These are phyloP conservation scores for Xylaria intraflava DNA, from an alignment of 495 filamentous ascomycete genomes.

Conservation along the genomic window DNA sequence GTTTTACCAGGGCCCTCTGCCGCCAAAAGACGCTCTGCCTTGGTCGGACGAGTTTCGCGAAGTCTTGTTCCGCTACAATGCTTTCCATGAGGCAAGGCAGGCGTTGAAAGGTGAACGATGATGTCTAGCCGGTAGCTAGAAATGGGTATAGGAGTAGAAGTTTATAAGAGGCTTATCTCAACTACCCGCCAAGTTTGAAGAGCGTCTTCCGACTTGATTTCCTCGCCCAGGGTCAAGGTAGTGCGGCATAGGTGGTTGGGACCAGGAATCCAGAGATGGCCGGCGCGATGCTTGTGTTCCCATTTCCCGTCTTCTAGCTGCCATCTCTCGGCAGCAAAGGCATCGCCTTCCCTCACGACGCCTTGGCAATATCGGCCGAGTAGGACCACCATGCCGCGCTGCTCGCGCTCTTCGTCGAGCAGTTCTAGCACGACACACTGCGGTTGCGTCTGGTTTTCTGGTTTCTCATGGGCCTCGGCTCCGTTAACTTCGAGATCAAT, in stretches of 20 bases:
- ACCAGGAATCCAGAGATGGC: neutral
- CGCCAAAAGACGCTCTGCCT: conserved; percentile 12
- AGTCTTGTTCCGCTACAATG: conserved; percentile 26
- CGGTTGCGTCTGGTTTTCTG: neutral
- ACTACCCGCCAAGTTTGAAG: conserved; percentile 2
- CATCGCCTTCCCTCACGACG: conserved; percentile 32
- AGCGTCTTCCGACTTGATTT: neutral
- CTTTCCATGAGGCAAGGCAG: conserved; percentile 14
- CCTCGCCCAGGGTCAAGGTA: neutral
- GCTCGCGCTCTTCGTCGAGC: conserved; percentile 18
- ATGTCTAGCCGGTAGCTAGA: neutral
- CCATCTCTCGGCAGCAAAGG: conserved; percentile 41
- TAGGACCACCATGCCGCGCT: conserved; percentile 40
- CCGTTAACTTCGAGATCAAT: conserved; percentile 21
- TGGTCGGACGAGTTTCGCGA: conserved; percentile 20
- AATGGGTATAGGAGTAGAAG: neutral
- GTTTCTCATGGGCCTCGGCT: conserved; percentile 9
- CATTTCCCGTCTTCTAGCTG: conserved; percentile 23
- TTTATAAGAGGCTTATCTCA: neutral
- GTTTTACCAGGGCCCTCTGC: conserved; percentile 25
- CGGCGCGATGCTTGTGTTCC: neutral
- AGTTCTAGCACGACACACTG: conserved; percentile 30
- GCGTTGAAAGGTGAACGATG: neutral
- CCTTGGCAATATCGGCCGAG: conserved; percentile 44
- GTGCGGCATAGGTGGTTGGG: neutral